phyloP scores from a whole-genome alignment of 2,329 filamentous ascomycete genomes.

The Venturia carpophila region DNA sequence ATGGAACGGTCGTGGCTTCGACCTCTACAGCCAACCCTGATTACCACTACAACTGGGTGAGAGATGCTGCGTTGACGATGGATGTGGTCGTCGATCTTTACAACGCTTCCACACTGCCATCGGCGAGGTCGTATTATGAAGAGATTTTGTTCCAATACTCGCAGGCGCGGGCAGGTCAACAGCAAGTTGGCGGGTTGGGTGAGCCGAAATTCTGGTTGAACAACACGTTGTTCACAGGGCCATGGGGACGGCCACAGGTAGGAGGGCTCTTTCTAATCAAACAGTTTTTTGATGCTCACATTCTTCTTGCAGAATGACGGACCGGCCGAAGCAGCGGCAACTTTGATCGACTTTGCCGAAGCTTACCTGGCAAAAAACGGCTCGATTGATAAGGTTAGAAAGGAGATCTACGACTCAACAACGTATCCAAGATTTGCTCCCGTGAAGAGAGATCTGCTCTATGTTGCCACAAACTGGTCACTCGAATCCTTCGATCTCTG shows the following conservation, averaged over 20 bases:
- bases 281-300: background rate
- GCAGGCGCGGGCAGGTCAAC: conserved; percentile 28
- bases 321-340: conserved; percentile 36
- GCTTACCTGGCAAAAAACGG: conserved; percentile 19
- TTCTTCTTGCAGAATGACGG: conserved; percentile 29
- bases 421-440: conserved; percentile 29
- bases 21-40: conserved; percentile 26
- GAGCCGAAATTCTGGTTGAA: conserved; percentile 38
- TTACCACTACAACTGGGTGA: conserved; percentile 30
- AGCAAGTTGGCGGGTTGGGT: conserved; percentile 33
- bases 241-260: conserved; percentile 37
- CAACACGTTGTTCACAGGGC: conserved; percentile 30
- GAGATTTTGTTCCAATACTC: conserved; percentile 33
- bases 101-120: conserved; percentile 25
- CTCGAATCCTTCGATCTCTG: conserved; percentile 37
- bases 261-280: background rate
- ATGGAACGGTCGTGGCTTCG: conserved; percentile 28
- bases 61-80: conserved; percentile 39
- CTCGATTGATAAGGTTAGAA: conserved; percentile 30
- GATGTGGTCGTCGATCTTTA: conserved; percentile 35
- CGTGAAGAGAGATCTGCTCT: conserved; percentile 40
- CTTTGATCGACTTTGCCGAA: conserved; percentile 34
- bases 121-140: conserved; percentile 23
- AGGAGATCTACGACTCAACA: conserved; percentile 27
- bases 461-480: conserved; percentile 37